Evolutionary conservation across 371 early-diverging fungal species (phyloP).

Genomic region (Zopfochytrium polystomum): DNA sequence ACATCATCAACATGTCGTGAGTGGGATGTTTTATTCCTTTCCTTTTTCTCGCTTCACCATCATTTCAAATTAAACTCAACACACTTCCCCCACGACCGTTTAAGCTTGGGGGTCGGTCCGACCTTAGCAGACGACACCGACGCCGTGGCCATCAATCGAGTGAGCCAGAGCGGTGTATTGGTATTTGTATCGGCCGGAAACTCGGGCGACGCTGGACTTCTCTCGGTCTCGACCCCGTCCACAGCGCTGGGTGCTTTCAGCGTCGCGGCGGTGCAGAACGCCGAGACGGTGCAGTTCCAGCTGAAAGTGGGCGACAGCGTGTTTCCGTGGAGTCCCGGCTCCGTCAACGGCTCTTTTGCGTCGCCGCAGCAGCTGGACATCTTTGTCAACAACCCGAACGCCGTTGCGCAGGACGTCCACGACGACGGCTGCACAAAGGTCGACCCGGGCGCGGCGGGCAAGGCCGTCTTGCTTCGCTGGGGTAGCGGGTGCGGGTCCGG

Average conservation of each 20-base stretch:
- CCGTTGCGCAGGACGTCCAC: too few species aligned
- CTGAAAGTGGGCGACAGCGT: too few species aligned
- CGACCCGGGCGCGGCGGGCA: constrained; percentile 1
- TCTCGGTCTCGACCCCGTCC: constrained; percentile 21
- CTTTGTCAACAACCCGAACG: too few species aligned
- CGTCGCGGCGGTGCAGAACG: constrained; percentile 1
- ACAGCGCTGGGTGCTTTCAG: constrained; percentile 16
- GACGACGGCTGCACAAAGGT: too few species aligned
- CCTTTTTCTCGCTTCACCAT: too few species aligned
- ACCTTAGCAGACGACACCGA: constrained; percentile 24
- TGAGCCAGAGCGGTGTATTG: constrained; percentile 9
- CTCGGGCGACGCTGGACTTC: constrained; percentile 35
- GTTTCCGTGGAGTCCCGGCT: too few species aligned
- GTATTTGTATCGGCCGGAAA: too few species aligned
- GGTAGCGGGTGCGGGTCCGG: constrained; percentile 12
- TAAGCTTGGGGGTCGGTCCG: constrained; percentile 62
- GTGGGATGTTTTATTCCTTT: too few species aligned
- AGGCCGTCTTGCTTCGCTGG: constrained; percentile 20
- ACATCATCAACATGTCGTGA: constrained; percentile 60
- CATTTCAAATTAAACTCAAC: too few species aligned
- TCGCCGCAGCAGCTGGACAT: too few species aligned
- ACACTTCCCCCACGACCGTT: too few species aligned
- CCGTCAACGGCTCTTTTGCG: neutral
- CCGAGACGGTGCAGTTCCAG: too few species aligned
- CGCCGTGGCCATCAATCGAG: constrained; percentile 14